These are phyloP conservation scores for Trametes hirsuta DNA, from an alignment of 1,284 basidiomycete species.

Conservation along the genomic window DNA sequence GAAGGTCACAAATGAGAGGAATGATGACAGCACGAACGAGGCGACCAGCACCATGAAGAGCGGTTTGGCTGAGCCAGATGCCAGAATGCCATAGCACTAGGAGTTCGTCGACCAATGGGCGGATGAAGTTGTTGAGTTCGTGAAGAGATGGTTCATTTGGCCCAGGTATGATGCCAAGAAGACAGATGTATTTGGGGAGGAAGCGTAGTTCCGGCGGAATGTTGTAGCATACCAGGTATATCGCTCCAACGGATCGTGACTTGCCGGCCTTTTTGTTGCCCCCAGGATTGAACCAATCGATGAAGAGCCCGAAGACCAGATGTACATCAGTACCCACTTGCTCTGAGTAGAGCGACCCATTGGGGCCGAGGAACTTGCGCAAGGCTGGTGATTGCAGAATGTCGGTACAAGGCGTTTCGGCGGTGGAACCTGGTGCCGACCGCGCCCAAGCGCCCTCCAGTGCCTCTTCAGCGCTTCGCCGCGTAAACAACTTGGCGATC, in stretches of 20 bases:
- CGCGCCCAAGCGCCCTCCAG: neutral
- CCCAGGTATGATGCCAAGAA: conserved; percentile 10
- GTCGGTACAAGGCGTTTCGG: neutral
- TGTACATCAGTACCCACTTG: neutral
- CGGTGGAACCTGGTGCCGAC: neutral
- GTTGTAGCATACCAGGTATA: neutral
- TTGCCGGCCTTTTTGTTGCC: neutral
- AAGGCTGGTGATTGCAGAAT: neutral
- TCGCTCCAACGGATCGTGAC: neutral
- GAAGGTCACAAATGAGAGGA: conserved; percentile 5
- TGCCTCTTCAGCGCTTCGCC: neutral
- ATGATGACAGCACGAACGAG: conserved; percentile 14
- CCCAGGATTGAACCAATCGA: conserved; percentile 1
- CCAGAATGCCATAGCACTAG: conserved; percentile 19
- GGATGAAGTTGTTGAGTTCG: conserved; percentile 8
- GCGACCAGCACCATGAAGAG: neutral
- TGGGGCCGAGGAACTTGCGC: neutral
- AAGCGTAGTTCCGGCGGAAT: neutral
- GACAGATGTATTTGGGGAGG: conserved; percentile 23
- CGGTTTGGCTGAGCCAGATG: conserved; percentile 5
- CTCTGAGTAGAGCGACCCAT: neutral
- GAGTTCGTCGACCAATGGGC: conserved; percentile 23
- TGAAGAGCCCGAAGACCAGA: neutral
- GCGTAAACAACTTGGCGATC: neutral
- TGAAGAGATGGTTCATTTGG: neutral